phyloP scores from a whole-genome alignment of 1,139 yeast genomes.

The Ashbya aceris region DNA sequence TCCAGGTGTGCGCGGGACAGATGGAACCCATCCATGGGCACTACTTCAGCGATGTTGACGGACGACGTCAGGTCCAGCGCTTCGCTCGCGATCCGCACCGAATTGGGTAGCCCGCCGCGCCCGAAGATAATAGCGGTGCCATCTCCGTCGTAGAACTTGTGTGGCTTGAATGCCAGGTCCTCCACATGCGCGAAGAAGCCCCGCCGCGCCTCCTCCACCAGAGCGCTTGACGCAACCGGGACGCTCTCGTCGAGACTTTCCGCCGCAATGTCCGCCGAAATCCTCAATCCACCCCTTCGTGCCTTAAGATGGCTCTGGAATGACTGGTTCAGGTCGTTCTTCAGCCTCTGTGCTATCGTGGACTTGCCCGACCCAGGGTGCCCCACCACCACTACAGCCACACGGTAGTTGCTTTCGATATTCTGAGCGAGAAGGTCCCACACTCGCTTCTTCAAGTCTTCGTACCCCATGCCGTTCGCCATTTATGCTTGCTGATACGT shows the following conservation, averaged over 20 bases:
- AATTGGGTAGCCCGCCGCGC: slow-evolving; percentile 30
- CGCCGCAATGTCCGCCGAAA: background rate
- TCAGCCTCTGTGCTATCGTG: slow-evolving; percentile 45
- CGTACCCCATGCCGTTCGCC: slow-evolving; percentile 6
- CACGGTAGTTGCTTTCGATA: slow-evolving; percentile 33
- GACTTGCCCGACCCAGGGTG: slow-evolving; percentile 82
- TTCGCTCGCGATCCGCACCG: slow-evolving; percentile 13
- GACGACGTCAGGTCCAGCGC: slow-evolving; percentile 1
- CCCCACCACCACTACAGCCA: slow-evolving; percentile 56
- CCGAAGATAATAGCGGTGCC: slow-evolving; percentile 23
- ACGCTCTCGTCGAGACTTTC: slow-evolving; percentile 13
- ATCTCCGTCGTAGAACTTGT: slow-evolving; percentile 11
- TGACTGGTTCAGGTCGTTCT: slow-evolving; percentile 32
- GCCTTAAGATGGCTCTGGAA: slow-evolving; percentile 10
- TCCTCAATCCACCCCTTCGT: slow-evolving; percentile 5
- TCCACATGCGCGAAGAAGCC: slow-evolving; percentile 42
- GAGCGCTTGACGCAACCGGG: slow-evolving; percentile 14
- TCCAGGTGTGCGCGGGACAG: slow-evolving; percentile 48
- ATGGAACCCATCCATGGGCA: slow-evolving; percentile 83
- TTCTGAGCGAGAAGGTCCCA: slow-evolving; percentile 11
- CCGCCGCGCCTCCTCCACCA: slow-evolving; percentile 31
- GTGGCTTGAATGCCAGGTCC: slow-evolving; percentile 33
- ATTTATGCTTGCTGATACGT: too few species aligned
- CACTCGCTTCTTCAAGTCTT: slow-evolving; percentile 13
- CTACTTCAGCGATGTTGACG: slow-evolving; percentile 31